Percentiles rank a stretch among this genome's conserved stretches.
phyloP scores from a whole-genome alignment of 257 asterid genomes.

The Mentha longifolia region DNA sequence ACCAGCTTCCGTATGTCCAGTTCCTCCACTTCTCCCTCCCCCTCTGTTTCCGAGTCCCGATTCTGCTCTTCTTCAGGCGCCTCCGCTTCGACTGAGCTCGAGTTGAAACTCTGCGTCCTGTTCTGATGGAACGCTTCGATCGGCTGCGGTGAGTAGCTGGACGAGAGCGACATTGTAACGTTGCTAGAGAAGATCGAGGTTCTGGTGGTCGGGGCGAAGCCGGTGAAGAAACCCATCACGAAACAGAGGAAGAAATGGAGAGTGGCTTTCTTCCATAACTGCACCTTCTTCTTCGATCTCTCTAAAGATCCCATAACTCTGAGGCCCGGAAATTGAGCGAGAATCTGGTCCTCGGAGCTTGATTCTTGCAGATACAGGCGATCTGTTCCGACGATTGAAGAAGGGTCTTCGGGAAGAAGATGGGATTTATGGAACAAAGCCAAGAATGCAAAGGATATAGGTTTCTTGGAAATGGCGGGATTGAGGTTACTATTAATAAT shows the following conservation, averaged over 20 bases:
- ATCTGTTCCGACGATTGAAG: background rate
- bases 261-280: constrained; percentile 76
- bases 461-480: constrained; percentile 37
- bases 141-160: constrained; percentile 52
- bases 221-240: constrained; percentile 88
- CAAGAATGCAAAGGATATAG: constrained; percentile 11
- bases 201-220: constrained; percentile 77
- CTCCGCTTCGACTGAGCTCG: constrained; percentile 36
- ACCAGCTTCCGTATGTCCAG: constrained; percentile 49
- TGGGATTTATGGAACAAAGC: constrained; percentile 7
- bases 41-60: constrained; percentile 13
- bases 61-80: constrained; percentile 10
- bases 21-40: constrained; percentile 25
- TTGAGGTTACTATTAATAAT: constrained; percentile 34
- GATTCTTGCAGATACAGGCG: background rate
- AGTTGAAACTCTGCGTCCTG: constrained; percentile 31
- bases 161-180: constrained; percentile 31
- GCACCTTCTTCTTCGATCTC: constrained; percentile 79
- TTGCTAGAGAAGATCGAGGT: constrained; percentile 42
- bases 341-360: background rate
- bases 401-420: background rate
- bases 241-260: constrained; percentile 78
- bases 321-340: background rate
- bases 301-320: constrained; percentile 60
- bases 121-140: constrained; percentile 44